Conservation (phyloP, 495 filamentous ascomycete genomes). For the Penicillium taxi region DNA sequence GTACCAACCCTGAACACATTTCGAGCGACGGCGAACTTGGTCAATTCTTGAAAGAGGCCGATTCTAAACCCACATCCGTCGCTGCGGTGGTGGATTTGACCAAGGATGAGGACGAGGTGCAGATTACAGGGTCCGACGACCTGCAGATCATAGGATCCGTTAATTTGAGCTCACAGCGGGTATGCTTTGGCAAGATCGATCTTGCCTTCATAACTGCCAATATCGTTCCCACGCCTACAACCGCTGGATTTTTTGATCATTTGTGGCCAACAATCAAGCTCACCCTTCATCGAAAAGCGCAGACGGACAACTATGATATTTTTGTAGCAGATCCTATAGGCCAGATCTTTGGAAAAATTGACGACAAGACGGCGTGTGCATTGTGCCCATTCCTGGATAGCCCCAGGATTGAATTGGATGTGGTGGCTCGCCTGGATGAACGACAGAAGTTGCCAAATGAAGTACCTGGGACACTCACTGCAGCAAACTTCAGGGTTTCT, state of each 20-base stretch:
- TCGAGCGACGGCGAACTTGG: slow-evolving; percentile 50
- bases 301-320: slow-evolving; percentile 51
- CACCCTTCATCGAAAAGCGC: slow-evolving; percentile 47
- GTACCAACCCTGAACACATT: slow-evolving; percentile 34
- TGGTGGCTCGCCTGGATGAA: slow-evolving; percentile 56
- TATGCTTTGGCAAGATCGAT: slow-evolving; percentile 80
- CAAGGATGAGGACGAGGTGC: slow-evolving; percentile 25
- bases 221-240: slow-evolving; percentile 55
- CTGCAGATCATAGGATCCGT: slow-evolving; percentile 37
- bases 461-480: slow-evolving; percentile 45
- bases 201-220: slow-evolving; percentile 59
- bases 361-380: slow-evolving; percentile 56
- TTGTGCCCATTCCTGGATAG: slow-evolving; percentile 66
- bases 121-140: slow-evolving; percentile 39
- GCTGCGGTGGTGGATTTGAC: slow-evolving; percentile 58
- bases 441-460: slow-evolving; percentile 52
- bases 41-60: slow-evolving; percentile 53
- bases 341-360: slow-evolving; percentile 65
- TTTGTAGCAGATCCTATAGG: slow-evolving; percentile 62
- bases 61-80: slow-evolving; percentile 17
- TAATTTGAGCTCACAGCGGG: slow-evolving; percentile 48
- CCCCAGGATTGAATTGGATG: slow-evolving; percentile 48
- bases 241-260: slow-evolving; percentile 28
- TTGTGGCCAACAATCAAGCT: slow-evolving; percentile 71
- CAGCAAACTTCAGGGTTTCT: slow-evolving; percentile 47